phyloP scores from a whole-genome alignment of 2,329 filamentous ascomycete species.

The Diaporthe sp. region DNA sequence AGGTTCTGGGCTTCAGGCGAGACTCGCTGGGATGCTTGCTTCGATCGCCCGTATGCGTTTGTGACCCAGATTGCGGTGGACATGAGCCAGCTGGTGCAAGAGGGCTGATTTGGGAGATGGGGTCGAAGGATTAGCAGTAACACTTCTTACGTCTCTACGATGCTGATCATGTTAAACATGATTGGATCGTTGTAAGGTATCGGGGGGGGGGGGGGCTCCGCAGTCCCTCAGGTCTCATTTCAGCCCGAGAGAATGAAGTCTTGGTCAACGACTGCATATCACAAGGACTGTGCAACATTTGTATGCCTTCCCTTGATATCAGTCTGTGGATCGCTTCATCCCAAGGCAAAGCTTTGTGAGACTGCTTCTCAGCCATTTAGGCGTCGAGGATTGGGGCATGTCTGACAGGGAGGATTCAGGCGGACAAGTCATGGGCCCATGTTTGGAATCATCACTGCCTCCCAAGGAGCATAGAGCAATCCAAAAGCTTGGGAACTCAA shows the following conservation, averaged over 20 bases:
- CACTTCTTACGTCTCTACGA: background rate
- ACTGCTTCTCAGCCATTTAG: background rate
- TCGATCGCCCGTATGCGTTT: conserved; percentile 52
- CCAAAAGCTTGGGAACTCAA: background rate
- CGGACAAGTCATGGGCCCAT: background rate
- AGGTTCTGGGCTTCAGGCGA: conserved; percentile 52
- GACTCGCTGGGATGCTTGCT: conserved; percentile 55
- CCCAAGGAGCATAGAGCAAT: background rate
- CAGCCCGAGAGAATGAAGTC: background rate
- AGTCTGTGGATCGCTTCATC: background rate
- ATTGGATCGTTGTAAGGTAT: background rate
- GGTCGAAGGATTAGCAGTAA: background rate
- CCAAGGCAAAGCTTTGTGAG: background rate
- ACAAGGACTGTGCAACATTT: background rate
- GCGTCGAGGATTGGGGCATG: background rate
- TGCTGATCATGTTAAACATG: background rate
- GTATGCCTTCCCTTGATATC: background rate
- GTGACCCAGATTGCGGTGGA: conserved; percentile 42
- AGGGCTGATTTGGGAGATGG: background rate
- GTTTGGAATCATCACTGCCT: background rate
- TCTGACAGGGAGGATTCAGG: background rate
- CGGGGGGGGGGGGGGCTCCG: background rate
- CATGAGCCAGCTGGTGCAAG: conserved; percentile 17
- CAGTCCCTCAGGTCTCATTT: background rate
- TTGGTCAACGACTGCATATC: background rate